A percentile compares a stretch with the other conserved stretches of the same genome.
phyloP scores from a whole-genome alignment of 768 basidiomycete species.

The Lactifluus pinguis region DNA sequence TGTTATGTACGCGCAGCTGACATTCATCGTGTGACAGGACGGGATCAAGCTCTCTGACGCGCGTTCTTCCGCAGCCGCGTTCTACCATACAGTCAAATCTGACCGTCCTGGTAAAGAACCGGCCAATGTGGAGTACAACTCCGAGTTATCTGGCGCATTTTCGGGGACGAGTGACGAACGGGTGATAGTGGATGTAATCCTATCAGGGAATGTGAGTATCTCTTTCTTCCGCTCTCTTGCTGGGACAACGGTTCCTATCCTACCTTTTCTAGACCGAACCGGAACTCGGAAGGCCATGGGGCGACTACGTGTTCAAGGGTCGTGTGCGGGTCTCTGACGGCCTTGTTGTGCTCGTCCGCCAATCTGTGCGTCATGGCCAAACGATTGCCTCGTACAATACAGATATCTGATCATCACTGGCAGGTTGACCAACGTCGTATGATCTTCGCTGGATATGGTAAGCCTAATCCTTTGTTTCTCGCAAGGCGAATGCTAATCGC shows the following conservation, averaged over 20 bases:
- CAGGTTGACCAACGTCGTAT: conserved; percentile 1
- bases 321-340: conserved; percentile 18
- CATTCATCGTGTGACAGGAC: background rate
- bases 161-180: background rate
- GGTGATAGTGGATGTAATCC: conserved; percentile 15
- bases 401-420: background rate
- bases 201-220: conserved; percentile 14
- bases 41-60: conserved; percentile 2
- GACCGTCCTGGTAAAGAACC: background rate
- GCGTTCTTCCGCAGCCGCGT: background rate
- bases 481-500: background rate
- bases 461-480: background rate
- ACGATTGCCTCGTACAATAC: background rate
- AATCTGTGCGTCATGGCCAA: background rate
- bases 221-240: background rate
- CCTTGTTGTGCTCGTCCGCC: conserved; percentile 12
- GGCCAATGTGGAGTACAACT: background rate
- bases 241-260: background rate
- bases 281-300: conserved; percentile 5
- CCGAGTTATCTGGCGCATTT: background rate
- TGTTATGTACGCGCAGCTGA: background rate
- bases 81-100: conserved; percentile 12
- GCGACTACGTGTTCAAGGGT: conserved; percentile 6
- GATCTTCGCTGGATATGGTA: conserved; percentile 16
- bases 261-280: conserved; percentile 2